These are phyloP conservation scores for Colletotrichum musicola DNA, from an alignment of 2,329 filamentous ascomycete genomes.

Conservation along the genomic window DNA sequence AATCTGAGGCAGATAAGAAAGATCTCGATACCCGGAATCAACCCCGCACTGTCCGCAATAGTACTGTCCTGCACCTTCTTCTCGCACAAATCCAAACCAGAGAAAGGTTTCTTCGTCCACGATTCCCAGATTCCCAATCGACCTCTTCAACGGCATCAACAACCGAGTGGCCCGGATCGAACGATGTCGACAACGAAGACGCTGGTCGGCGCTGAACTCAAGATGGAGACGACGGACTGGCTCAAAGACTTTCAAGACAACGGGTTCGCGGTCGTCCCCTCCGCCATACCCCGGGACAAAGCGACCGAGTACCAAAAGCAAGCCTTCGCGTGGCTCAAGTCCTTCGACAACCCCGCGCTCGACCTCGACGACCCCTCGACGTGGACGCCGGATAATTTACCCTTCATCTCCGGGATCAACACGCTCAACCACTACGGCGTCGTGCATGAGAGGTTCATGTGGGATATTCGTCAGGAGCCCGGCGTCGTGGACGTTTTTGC, in stretches of 20 bases:
- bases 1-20: no score
- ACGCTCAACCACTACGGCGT: conserved; percentile 46
- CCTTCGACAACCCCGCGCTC: conserved; percentile 41
- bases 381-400: conserved; percentile 52
- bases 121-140: no score
- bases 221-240: conserved; percentile 44
- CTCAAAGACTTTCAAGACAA: conserved; percentile 49
- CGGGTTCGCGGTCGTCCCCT: conserved; percentile 61
- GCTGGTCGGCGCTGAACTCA: accelerated
- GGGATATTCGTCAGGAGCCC: conserved; percentile 53
- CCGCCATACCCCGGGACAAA: conserved; percentile 55
- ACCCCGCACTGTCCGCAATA: no score
- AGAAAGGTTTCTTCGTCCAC: no score
- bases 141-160: background rate
- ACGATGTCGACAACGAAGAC: background rate
- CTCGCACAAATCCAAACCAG: no score
- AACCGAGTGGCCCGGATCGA: background rate
- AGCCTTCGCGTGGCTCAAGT: conserved; percentile 40
- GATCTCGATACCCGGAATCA: no score
- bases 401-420: conserved; percentile 46
- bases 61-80: no score
- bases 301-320: conserved; percentile 51
- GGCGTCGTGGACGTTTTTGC: conserved; percentile 54
- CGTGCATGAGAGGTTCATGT: conserved; percentile 55
- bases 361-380: conserved; percentile 48